Percentiles rank a stretch among this genome's conserved stretches.
Evolutionary conservation across 1,139 yeast species (phyloP).

Genomic region (Wickerhamomyces sp.): DNA sequence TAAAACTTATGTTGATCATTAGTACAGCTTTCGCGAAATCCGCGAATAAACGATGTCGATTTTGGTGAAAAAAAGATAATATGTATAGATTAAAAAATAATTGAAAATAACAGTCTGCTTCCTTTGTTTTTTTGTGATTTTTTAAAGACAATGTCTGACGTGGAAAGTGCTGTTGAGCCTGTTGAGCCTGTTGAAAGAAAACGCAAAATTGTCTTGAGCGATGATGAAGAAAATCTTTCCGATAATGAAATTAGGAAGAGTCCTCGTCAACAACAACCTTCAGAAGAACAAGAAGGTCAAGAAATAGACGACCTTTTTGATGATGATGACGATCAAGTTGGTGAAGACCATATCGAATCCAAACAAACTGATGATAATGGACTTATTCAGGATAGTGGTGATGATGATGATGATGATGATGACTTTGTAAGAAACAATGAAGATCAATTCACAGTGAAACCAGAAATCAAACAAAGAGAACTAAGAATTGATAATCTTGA

Average conservation of each 20-base stretch:
- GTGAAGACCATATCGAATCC: constrained; percentile 4
- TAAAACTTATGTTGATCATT: too few species aligned
- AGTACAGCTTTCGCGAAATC: too few species aligned
- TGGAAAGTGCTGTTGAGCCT: constrained; percentile 6
- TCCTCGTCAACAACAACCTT: not conserved
- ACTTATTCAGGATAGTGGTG: constrained; percentile 16
- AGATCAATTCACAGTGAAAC: constrained; percentile 32
- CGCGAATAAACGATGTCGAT: too few species aligned
- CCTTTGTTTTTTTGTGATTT: too few species aligned
- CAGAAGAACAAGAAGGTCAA: constrained; percentile 1
- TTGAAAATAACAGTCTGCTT: too few species aligned
- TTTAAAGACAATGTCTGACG: constrained; percentile 13
- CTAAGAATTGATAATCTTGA: constrained; percentile 55
- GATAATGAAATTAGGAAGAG: constrained; percentile 3
- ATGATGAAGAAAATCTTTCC: constrained; percentile 7
- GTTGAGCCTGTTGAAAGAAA: constrained; percentile 10
- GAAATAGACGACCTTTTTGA: constrained; percentile 8
- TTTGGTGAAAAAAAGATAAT: too few species aligned
- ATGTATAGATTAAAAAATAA: too few species aligned
- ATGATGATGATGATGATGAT: constrained; percentile 19
- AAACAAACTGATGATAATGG: constrained; percentile 15
- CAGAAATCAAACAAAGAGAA: constrained; percentile 35
- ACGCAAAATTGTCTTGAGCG: constrained; percentile 21
- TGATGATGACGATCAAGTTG: constrained; percentile 19
- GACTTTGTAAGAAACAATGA: constrained; percentile 20